These are phyloP conservation scores for Fusarium sp. DNA, from an alignment of 2,329 filamentous ascomycete species.

Conservation along the genomic window DNA sequence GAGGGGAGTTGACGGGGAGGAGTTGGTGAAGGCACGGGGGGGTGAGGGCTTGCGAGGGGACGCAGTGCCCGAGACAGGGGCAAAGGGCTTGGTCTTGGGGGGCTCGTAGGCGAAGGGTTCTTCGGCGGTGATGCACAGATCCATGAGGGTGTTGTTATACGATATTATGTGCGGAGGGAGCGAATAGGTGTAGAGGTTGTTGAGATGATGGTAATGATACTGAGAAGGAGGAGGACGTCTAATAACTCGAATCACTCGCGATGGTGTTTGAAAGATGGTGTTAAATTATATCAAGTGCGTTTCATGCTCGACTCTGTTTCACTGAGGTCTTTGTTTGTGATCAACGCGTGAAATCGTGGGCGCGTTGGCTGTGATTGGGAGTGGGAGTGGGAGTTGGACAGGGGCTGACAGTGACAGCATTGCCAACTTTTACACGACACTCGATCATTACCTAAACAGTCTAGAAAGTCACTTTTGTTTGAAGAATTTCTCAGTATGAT, in stretches of 20 bases:
- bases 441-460: background rate
- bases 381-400: background rate
- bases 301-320: background rate
- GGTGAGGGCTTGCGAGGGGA: conserved; percentile 19
- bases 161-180: background rate
- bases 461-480: background rate
- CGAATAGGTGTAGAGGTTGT: background rate
- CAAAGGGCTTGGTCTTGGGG: conserved; percentile 34
- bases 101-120: conserved; percentile 42
- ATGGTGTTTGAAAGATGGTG: background rate
- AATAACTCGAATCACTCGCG: background rate
- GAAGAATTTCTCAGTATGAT: background rate
- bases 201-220: conserved; percentile 1
- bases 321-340: background rate
- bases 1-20: conserved; percentile 2
- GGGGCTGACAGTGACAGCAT: conserved; percentile 19
- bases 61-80: conserved; percentile 15
- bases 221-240: background rate
- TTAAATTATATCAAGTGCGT: background rate
- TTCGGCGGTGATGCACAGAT: conserved; percentile 44
- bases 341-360: background rate
- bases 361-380: conserved; percentile 2
- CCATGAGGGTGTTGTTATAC: conserved; percentile 23
- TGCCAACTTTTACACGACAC: background rate
- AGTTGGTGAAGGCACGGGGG: background rate